phyloP scores from a whole-genome alignment of 2,329 filamentous ascomycete species.

The Raffaelea ambrosiae region DNA sequence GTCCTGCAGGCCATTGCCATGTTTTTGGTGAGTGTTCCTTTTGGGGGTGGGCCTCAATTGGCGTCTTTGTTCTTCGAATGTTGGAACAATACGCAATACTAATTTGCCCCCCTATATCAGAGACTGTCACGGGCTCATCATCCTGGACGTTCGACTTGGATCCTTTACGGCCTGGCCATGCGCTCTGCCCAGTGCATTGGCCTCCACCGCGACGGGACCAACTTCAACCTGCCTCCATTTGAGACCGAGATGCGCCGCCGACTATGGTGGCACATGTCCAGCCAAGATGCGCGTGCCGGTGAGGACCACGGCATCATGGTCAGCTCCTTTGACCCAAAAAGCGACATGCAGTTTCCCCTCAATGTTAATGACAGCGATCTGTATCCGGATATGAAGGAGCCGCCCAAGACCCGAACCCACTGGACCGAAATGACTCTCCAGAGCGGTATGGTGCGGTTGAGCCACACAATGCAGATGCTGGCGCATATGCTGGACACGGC shows the following conservation, averaged over 20 bases:
- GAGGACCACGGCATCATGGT: slow-evolving; percentile 39
- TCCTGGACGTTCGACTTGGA: slow-evolving; percentile 12
- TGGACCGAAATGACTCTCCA: slow-evolving; percentile 48
- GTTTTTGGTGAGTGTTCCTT: slow-evolving; percentile 11
- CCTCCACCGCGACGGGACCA: slow-evolving; percentile 14
- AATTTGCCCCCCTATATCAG: too few species aligned
- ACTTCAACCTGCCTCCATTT: slow-evolving; percentile 33
- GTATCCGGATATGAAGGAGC: slow-evolving; percentile 31
- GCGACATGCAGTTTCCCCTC: slow-evolving; percentile 39
- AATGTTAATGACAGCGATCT: slow-evolving; percentile 44
- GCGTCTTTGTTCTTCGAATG: too few species aligned
- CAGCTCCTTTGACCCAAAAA: slow-evolving; percentile 24
- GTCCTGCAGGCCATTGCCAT: slow-evolving; percentile 12
- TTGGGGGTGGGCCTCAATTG: too few species aligned
- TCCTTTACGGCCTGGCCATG: slow-evolving; percentile 13
- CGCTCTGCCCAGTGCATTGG: slow-evolving; percentile 16
- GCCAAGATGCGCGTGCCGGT: slow-evolving; percentile 23
- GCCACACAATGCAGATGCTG: slow-evolving; percentile 35
- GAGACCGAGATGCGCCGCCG: slow-evolving; percentile 15
- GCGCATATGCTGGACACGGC: slow-evolving; percentile 19
- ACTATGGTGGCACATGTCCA: slow-evolving; percentile 12
- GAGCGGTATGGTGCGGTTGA: slow-evolving; percentile 39
- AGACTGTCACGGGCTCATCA: slow-evolving; percentile 9
- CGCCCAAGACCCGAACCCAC: slow-evolving; percentile 30
- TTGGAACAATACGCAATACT: too few species aligned